These are phyloP conservation scores for Scheffersomyces illinoinensis DNA, from an alignment of 1,139 yeast species.

Conservation along the genomic window DNA sequence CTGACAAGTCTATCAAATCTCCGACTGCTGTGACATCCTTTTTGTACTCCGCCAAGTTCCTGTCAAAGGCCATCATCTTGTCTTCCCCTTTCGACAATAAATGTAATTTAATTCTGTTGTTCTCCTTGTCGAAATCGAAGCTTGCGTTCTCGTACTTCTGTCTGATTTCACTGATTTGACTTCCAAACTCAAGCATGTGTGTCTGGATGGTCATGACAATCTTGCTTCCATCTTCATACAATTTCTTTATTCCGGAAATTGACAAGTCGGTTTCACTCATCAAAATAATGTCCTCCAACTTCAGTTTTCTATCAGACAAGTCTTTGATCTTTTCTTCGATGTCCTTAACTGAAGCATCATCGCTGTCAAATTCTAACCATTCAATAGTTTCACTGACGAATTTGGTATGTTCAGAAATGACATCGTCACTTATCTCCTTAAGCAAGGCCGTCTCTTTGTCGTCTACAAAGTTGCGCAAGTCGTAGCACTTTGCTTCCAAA, in stretches of 20 bases:
- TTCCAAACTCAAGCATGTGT: conserved; percentile 44
- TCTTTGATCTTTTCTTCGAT: conserved; percentile 28
- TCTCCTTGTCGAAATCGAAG: conserved; percentile 52
- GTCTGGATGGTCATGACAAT: conserved; percentile 45
- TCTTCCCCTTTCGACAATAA: conserved; percentile 36
- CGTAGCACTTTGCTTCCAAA: conserved; percentile 60
- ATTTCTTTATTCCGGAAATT: conserved; percentile 31
- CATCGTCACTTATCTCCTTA: conserved; percentile 32
- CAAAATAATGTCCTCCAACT: conserved; percentile 22
- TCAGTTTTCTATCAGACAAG: conserved; percentile 19
- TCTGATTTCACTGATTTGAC: conserved; percentile 42
- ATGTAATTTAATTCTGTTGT: conserved; percentile 37
- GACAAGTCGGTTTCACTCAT: conserved; percentile 37
- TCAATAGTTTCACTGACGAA: conserved; percentile 56
- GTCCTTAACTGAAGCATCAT: conserved; percentile 48
- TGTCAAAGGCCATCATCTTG: conserved; percentile 35
- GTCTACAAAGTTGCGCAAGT: conserved; percentile 53
- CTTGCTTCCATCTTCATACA: conserved; percentile 43
- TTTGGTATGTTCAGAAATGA: conserved; percentile 24
- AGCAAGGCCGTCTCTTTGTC: conserved; percentile 45
- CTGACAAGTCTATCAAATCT: conserved; percentile 27
- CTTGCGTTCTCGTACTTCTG: conserved; percentile 41
- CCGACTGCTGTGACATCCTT: conserved; percentile 32
- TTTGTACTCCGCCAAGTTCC: conserved; percentile 33
- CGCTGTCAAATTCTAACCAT: conserved; percentile 81